phyloP scores from a whole-genome alignment of 2,329 filamentous ascomycete genomes.

The Zymoseptoria crescenta region DNA sequence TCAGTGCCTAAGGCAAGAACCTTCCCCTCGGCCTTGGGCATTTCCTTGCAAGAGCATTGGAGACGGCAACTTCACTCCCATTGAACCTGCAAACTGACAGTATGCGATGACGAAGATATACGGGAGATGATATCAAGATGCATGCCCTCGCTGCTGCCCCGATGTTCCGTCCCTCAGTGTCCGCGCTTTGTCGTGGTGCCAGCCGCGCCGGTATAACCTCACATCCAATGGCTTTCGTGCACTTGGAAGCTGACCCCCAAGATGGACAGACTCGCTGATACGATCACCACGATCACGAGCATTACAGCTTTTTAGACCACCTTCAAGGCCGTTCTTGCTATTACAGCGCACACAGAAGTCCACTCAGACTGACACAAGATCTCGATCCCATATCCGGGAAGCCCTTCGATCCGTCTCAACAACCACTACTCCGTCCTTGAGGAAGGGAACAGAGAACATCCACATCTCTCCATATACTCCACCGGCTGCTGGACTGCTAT shows the following conservation, averaged over 20 bases:
- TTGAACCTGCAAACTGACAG: neutral
- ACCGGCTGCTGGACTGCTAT: slow-evolving; percentile 64
- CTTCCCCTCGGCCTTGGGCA: neutral
- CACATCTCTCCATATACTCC: slow-evolving; percentile 40
- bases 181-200: neutral
- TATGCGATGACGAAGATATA: neutral
- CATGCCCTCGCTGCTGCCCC: neutral
- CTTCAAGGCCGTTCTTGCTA: neutral
- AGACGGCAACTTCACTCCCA: neutral
- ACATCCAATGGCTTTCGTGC: neutral
- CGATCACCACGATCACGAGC: neutral
- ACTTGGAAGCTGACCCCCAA: neutral
- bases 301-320: neutral
- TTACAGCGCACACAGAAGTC: neutral
- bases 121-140: neutral
- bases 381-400: neutral
- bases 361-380: neutral
- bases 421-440: neutral
- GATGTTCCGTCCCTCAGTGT: neutral
- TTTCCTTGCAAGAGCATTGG: neutral
- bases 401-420: neutral
- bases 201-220: neutral
- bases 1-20: neutral
- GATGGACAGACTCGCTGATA: neutral
- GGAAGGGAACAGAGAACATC: neutral